Evolutionary conservation across 768 basidiomycete species (phyloP).

Genomic region (Kwoniella botswanensis): DNA sequence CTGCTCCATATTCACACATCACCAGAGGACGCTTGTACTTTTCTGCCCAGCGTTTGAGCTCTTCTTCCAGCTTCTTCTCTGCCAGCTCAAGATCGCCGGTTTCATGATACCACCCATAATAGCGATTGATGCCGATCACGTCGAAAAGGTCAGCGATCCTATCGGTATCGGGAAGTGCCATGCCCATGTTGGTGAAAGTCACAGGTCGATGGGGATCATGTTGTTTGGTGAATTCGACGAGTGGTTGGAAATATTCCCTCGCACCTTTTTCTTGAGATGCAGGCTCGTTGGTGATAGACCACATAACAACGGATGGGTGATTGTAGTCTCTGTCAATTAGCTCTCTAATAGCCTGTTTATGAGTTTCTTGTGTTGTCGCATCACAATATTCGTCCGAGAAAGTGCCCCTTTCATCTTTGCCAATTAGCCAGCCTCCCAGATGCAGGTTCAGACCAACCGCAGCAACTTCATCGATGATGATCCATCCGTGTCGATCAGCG

Average conservation of each 20-base stretch:
- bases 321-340: constrained; percentile 41
- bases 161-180: constrained; percentile 18
- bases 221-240: constrained; percentile 28
- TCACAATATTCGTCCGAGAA: constrained; percentile 33
- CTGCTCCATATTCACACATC: constrained; percentile 41
- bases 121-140: constrained; percentile 44
- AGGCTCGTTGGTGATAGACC: constrained; percentile 46
- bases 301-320: constrained; percentile 46
- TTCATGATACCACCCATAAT: constrained; percentile 43
- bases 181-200: constrained; percentile 34
- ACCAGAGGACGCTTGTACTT: constrained; percentile 32
- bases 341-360: constrained; percentile 32
- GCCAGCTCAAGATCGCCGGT: constrained; percentile 37
- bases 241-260: constrained; percentile 38
- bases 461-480: constrained; percentile 41
- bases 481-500: constrained; percentile 41
- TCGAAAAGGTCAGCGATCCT: constrained; percentile 39
- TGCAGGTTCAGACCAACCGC: constrained; percentile 41
- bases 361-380: constrained; percentile 30
- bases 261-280: constrained; percentile 34
- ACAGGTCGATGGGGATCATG: constrained; percentile 40
- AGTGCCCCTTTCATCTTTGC: constrained; percentile 12
- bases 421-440: constrained; percentile 33
- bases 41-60: constrained; percentile 26
- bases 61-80: constrained; percentile 31